Conservation (phyloP, 108 stramenopile species). For the Pseudonitzschia pungens region DNA sequence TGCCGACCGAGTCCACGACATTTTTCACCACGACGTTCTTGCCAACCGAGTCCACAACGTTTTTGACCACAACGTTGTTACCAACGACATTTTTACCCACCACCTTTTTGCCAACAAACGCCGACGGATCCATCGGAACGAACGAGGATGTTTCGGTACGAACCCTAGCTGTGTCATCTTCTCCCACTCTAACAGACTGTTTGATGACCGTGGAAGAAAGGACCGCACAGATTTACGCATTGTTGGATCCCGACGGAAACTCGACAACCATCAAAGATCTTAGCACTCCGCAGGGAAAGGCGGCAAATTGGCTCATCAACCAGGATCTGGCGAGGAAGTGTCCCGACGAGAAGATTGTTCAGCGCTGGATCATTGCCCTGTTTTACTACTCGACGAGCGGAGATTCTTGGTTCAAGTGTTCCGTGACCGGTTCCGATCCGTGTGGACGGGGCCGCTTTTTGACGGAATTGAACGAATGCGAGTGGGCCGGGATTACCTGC, state of each 20-base stretch:
- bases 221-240: slow-evolving; percentile 20
- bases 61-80: neutral
- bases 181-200: slow-evolving; percentile 16
- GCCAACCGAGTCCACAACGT: neutral
- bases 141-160: neutral
- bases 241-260: slow-evolving; percentile 29
- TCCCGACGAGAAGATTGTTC: slow-evolving; percentile 44
- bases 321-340: slow-evolving; percentile 30
- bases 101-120: neutral
- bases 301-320: slow-evolving; percentile 48
- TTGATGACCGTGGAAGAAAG: slow-evolving; percentile 37
- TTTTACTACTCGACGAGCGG: slow-evolving; percentile 78
- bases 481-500: slow-evolving; percentile 65
- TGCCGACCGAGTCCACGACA: neutral
- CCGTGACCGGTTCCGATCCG: slow-evolving; percentile 22
- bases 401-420: slow-evolving; percentile 55
- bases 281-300: slow-evolving; percentile 39
- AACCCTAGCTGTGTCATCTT: slow-evolving; percentile 8
- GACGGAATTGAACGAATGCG: slow-evolving; percentile 42
- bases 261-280: slow-evolving; percentile 26
- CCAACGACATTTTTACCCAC: neutral
- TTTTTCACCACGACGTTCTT: neutral
- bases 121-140: neutral
- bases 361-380: slow-evolving; percentile 73
- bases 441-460: slow-evolving; percentile 39